Evolutionary conservation across 2,329 filamentous ascomycete species (phyloP).

Genomic region (Didymella exigua): DNA sequence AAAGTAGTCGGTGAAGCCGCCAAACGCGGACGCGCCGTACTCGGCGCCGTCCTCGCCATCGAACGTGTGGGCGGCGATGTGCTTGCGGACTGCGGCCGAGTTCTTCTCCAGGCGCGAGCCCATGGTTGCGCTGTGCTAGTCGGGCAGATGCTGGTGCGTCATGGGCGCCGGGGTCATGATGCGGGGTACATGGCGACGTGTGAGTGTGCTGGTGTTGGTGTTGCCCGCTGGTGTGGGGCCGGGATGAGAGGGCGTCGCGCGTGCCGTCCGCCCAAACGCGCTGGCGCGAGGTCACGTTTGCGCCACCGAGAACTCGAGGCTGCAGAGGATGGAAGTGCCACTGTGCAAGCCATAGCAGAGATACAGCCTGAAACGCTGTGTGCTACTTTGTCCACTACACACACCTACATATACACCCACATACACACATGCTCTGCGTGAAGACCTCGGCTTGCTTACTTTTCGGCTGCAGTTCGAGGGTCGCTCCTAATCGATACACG

Average conservation of each 20-base stretch:
- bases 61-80: slow-evolving; percentile 74
- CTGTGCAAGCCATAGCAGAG: neutral
- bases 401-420: neutral
- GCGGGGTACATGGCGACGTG: slow-evolving; percentile 18
- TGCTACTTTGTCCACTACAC: no score
- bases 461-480: slow-evolving; percentile 8
- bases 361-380: neutral
- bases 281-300: slow-evolving; percentile 8
- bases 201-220: slow-evolving; percentile 3
- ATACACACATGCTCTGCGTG: neutral
- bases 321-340: neutral
- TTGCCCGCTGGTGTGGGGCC: slow-evolving; percentile 10
- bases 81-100: slow-evolving; percentile 64
- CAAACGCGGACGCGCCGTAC: slow-evolving; percentile 84
- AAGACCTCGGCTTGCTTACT: neutral
- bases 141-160: slow-evolving; percentile 26
- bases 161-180: slow-evolving; percentile 34
- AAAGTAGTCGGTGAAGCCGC: slow-evolving; percentile 90
- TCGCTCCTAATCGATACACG: slow-evolving; percentile 12
- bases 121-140: slow-evolving; percentile 50
- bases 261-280: neutral
- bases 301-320: neutral
- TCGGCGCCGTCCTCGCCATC: slow-evolving; percentile 85
- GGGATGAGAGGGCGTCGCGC: slow-evolving; percentile 1
- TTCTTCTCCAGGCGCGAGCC: slow-evolving; percentile 67